Evolutionary conservation across 192 early-diverging fungal genomes (phyloP), one percentile per base, ranked within the genome.

Genomic region (Umbelopsis sp.): DNA sequence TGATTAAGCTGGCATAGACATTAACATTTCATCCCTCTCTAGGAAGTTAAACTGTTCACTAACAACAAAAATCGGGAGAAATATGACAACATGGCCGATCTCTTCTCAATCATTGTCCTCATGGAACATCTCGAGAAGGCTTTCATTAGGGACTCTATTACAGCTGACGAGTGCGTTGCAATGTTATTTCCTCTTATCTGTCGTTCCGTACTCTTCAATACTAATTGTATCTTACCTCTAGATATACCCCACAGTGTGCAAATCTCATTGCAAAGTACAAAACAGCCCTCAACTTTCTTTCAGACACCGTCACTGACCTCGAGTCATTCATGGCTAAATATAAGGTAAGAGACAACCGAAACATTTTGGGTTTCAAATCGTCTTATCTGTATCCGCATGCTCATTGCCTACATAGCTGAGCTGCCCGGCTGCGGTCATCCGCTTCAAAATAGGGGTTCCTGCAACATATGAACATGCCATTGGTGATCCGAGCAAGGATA

Each of bases 391-490:
- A 16, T 34, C 11, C 31, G 4, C 29, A 20, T 20, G 2, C 12
- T 62, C 17, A 62, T 14, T 34, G 29, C 14, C 56, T n/a, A 14
- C 74, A 2, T 72, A 91, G 85, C 77, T 97, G 34, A 85, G 85
- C 44, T 96, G 94, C 68, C 92, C 96, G 2, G 94, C 95, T 4
- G 97, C 96, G 2, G 84, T 85, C 20, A 90, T 92, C 66, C 83
- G 96, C 36, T 80, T 99, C 67, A 92, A 95, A 76, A 93, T 96
- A n/a, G 97, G 97, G 0, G 95, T 99, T 0, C 97, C 97, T 1
- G 93, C 94, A 11, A 99, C 97, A 0, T 88, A 96, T 38, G 97
- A 99, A 75, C 96, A 98, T 83, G 92, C 89, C 0, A 87, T 87
- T 12, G 83, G 73, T 43, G 70, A 83, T 9, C 70, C 74, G 43